Conservation (phyloP, 1,139 yeast genomes). For the Candida sp. region DNA sequence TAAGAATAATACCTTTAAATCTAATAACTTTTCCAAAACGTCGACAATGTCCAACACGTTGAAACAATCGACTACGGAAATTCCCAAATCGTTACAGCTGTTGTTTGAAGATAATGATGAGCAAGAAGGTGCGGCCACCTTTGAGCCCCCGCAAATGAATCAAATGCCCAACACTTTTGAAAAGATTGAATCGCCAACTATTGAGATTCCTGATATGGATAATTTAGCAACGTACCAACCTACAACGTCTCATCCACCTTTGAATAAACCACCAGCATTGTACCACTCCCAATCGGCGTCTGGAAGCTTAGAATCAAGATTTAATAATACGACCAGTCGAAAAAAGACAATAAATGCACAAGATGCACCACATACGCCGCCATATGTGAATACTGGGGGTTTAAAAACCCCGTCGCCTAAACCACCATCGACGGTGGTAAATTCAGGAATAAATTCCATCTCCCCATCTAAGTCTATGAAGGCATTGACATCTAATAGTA, state of each 20-base stretch:
- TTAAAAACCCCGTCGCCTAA: slow-evolving; percentile 40
- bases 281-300: slow-evolving; percentile 50
- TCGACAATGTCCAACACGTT: slow-evolving; percentile 11
- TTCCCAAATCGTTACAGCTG: slow-evolving; percentile 71
- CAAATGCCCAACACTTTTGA: slow-evolving; percentile 8
- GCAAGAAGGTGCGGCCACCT: slow-evolving; percentile 1
- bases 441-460: slow-evolving; percentile 18
- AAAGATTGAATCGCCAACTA: slow-evolving; percentile 40
- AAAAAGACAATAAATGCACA: slow-evolving; percentile 4
- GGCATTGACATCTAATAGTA: slow-evolving; percentile 43
- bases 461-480: slow-evolving; percentile 56
- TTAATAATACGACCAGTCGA: slow-evolving; percentile 15
- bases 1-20: slow-evolving; percentile 20
- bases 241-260: slow-evolving; percentile 20
- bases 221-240: slow-evolving; percentile 23
- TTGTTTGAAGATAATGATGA: slow-evolving; percentile 52
- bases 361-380: slow-evolving; percentile 34
- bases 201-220: slow-evolving; percentile 46
- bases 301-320: slow-evolving; percentile 37
- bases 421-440: slow-evolving; percentile 25
- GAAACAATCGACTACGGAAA: slow-evolving; percentile 29
- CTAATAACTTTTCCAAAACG: slow-evolving; percentile 11
- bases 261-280: slow-evolving; percentile 46
- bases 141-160: slow-evolving; percentile 10
- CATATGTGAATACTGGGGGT: slow-evolving; percentile 18